Conservation (phyloP, 331 rosid genomes). For the Arachis monticola region DNA sequence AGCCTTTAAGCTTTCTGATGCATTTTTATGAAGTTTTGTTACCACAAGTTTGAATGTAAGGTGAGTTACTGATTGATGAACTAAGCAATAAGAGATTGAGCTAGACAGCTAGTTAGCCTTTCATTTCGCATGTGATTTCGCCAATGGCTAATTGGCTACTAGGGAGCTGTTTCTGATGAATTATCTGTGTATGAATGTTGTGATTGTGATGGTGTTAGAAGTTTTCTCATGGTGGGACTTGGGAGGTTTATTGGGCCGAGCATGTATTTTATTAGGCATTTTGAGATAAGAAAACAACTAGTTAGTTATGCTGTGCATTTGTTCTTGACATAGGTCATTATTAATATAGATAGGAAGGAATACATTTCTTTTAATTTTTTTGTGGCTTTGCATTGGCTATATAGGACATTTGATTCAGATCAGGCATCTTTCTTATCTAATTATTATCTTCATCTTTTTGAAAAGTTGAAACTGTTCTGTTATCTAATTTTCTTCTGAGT, state of each 20-base stretch:
- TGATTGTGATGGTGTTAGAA: conserved; percentile 1
- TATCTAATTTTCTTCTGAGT: conserved; percentile 20
- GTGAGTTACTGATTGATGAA: conserved; percentile 3
- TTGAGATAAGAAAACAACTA: no score
- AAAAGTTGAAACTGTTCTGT: conserved; percentile 28
- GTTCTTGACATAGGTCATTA: conserved; percentile 18
- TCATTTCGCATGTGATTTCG: conserved; percentile 1
- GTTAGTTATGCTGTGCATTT: neutral
- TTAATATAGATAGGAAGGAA: neutral
- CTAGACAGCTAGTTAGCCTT: neutral
- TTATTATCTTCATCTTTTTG: conserved; percentile 15
- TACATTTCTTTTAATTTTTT: neutral
- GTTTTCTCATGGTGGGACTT: neutral
- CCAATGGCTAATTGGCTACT: neutral
- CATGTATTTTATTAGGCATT: neutral
- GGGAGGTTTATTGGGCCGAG: conserved; percentile 19
- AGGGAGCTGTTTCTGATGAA: neutral
- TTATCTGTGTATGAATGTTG: neutral
- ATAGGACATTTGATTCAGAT: conserved; percentile 5
- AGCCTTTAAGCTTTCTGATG: no score
- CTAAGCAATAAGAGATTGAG: conserved; percentile 1
- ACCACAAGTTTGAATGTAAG: neutral
- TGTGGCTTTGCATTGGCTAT: conserved; percentile 9
- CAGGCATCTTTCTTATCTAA: conserved; percentile 20
- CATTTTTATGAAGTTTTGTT: no score